Evolutionary conservation across 306 rosid species (phyloP).

Genomic region (Corylus avellana): DNA sequence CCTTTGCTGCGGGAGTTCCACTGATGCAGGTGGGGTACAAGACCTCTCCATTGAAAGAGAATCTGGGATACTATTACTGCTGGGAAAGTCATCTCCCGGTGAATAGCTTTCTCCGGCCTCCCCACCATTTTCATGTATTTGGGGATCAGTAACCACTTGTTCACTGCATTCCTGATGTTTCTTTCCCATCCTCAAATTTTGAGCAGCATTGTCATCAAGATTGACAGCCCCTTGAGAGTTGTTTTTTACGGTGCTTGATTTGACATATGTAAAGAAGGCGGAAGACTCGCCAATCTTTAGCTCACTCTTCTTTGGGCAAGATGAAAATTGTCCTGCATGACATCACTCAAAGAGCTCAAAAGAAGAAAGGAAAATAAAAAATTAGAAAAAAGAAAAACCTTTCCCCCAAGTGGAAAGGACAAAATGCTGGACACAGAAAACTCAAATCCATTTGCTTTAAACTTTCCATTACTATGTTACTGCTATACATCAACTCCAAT

Average conservation of each 20-base stretch:
- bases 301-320: slow-evolving; percentile 80
- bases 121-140: slow-evolving; percentile 58
- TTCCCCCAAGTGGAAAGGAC: too few relatives aligned
- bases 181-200: slow-evolving; percentile 42
- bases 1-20: slow-evolving; percentile 56
- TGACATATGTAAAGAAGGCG: slow-evolving; percentile 89
- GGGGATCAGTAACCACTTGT: slow-evolving; percentile 42
- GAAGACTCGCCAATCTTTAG: slow-evolving; percentile 94
- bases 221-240: slow-evolving; percentile 49
- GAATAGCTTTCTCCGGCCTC: slow-evolving; percentile 62
- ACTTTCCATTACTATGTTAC: not conserved
- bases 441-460: not conserved
- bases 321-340: slow-evolving; percentile 52
- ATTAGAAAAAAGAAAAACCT: not conserved
- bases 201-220: slow-evolving; percentile 38
- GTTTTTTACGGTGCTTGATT: slow-evolving; percentile 46
- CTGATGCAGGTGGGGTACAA: slow-evolving; percentile 70
- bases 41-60: slow-evolving; percentile 86
- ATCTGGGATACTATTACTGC: slow-evolving; percentile 62
- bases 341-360: slow-evolving; percentile 7
- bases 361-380: slow-evolving; percentile 12
- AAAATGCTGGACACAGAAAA: too few relatives aligned
- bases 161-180: slow-evolving; percentile 40
- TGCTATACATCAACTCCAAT: too few relatives aligned
- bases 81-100: slow-evolving; percentile 69